Evolutionary conservation across 768 basidiomycete genomes (phyloP).

Genomic region (Mycena chlorophos): DNA sequence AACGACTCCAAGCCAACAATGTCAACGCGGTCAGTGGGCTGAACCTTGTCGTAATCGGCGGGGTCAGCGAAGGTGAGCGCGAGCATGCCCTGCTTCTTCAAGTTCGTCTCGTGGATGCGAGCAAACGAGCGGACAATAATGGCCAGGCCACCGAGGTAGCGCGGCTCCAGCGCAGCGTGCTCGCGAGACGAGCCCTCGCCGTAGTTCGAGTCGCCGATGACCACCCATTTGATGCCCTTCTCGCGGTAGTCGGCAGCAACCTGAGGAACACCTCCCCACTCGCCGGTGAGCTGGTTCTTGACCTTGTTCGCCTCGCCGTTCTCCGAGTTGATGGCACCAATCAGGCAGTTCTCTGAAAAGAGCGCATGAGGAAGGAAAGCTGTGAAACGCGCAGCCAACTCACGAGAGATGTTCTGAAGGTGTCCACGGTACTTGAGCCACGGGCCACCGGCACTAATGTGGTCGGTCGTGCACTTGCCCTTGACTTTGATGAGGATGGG

Average conservation of each 20-base stretch:
- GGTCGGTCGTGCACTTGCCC: constrained; percentile 99
- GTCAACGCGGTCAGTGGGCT: constrained; percentile 83
- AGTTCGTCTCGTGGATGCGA: constrained; percentile 96
- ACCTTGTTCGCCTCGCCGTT: constrained; percentile 96
- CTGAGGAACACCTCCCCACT: constrained; percentile 82
- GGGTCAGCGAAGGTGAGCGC: constrained; percentile 91
- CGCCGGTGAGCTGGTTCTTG: constrained; percentile 86
- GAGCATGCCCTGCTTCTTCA: constrained; percentile 99
- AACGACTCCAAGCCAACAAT: constrained; percentile 88
- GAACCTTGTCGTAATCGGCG: constrained; percentile 92
- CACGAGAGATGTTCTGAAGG: constrained; percentile 95
- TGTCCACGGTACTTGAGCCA: constrained; percentile 99
- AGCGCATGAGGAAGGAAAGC: constrained; percentile 11
- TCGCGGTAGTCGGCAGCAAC: constrained; percentile 89
- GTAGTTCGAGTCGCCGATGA: constrained; percentile 94
- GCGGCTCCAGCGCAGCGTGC: constrained; percentile 94
- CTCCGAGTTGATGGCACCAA: constrained; percentile 95
- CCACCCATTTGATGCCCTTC: constrained; percentile 91
- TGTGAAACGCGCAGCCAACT: constrained; percentile 26
- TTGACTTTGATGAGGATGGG: constrained; percentile 97
- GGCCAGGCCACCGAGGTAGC: constrained; percentile 92
- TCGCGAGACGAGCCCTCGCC: constrained; percentile 98
- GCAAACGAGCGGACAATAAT: constrained; percentile 97
- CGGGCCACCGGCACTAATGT: constrained; percentile 96
- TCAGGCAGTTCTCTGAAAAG: constrained; percentile 85